phyloP scores from a whole-genome alignment of 1,284 basidiomycete species.

The Uromyces viciae-fabae region DNA sequence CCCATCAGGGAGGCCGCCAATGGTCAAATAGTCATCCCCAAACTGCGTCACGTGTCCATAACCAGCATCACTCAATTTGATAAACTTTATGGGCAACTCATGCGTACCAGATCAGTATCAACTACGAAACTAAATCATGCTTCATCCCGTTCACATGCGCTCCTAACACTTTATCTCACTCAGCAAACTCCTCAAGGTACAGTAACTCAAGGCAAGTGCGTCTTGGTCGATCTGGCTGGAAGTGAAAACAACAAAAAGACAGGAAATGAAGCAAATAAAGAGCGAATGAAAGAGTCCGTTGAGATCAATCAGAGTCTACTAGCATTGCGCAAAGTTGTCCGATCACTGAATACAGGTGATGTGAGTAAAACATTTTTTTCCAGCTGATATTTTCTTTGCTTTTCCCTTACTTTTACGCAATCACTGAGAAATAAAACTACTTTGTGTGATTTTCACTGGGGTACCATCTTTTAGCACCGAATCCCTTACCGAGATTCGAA shows the following conservation, averaged over 20 bases:
- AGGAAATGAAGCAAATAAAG: constrained; percentile 67
- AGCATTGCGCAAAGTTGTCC: constrained; percentile 75
- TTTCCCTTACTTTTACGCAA: neutral
- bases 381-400: neutral
- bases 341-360: constrained; percentile 70
- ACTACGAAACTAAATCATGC: constrained; percentile 32
- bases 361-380: constrained; percentile 10
- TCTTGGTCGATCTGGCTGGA: constrained; percentile 77
- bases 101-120: constrained; percentile 13
- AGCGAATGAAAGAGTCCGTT: constrained; percentile 70
- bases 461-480: constrained; percentile 9
- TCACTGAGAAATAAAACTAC: neutral
- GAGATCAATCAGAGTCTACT: constrained; percentile 80
- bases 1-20: constrained; percentile 31
- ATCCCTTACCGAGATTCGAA: constrained; percentile 81
- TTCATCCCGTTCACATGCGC: constrained; percentile 36
- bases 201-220: constrained; percentile 64
- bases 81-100: constrained; percentile 17
- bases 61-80: constrained; percentile 19
- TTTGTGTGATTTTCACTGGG: neutral
- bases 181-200: neutral
- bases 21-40: constrained; percentile 36
- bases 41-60: constrained; percentile 8
- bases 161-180: constrained; percentile 22
- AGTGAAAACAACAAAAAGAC: constrained; percentile 83